These are phyloP conservation scores for Nakazawaea ishiwadae DNA, from an alignment of 805 yeast species.

Conservation along the genomic window DNA sequence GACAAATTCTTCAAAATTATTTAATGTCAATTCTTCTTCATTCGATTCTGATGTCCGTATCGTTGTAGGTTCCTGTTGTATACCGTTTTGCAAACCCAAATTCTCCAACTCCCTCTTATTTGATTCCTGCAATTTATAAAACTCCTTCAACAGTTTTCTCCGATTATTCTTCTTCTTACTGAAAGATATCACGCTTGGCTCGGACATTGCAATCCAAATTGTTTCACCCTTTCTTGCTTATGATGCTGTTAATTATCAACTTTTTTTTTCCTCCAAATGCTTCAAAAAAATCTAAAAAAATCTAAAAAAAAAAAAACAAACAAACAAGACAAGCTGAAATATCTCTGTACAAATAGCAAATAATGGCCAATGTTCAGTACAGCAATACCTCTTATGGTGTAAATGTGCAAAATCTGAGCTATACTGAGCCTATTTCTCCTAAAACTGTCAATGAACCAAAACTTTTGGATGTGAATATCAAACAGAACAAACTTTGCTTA, in stretches of 20 bases:
- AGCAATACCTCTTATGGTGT: too few relatives aligned
- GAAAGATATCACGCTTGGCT: conserved; percentile 4
- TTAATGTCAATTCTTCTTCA: conserved; percentile 20
- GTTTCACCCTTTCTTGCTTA: not conserved
- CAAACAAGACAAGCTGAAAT: too few relatives aligned
- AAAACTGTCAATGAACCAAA: not conserved
- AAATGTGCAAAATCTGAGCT: too few relatives aligned
- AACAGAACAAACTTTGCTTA: conserved; percentile 3
- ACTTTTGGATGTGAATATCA: conserved; percentile 1
- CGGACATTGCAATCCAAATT: not conserved
- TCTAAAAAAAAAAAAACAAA: too few relatives aligned
- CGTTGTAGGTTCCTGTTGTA: not conserved
- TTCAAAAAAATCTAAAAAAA: too few relatives aligned
- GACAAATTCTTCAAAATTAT: conserved; percentile 29
- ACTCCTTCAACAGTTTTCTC: conserved; percentile 37
- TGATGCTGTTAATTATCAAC: too few relatives aligned
- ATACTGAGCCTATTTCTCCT: not conserved
- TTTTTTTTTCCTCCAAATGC: too few relatives aligned
- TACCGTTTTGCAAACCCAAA: conserved; percentile 2
- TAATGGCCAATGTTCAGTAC: too few relatives aligned
- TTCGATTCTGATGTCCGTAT: conserved; percentile 3
- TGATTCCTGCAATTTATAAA: conserved; percentile 31
- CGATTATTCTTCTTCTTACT: conserved; percentile 19
- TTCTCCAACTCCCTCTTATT: conserved; percentile 19
- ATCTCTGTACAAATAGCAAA: too few relatives aligned